Conservation (phyloP, 2,329 filamentous ascomycete genomes). For the Fusarium sublunatum region DNA sequence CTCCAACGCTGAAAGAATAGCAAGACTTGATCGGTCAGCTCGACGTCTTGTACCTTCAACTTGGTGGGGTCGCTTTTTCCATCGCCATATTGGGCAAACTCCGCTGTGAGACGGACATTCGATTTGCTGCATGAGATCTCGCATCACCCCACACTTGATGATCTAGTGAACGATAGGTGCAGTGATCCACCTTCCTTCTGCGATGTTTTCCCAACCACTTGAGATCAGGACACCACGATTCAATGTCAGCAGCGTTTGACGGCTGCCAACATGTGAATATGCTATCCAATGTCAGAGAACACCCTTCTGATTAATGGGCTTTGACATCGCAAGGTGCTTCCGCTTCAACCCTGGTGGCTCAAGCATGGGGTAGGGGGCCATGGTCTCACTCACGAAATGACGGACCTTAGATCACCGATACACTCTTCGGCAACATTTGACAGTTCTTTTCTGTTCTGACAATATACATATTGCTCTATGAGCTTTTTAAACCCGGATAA, state of each 20-base stretch:
- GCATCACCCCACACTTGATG: conserved; percentile 40
- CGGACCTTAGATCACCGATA: neutral
- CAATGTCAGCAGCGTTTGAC: neutral
- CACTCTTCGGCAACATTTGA: neutral
- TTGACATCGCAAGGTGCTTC: neutral
- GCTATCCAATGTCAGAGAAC: neutral
- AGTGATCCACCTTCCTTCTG: conserved; percentile 34
- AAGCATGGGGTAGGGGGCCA: neutral
- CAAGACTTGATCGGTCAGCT: conserved; percentile 27
- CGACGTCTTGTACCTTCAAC: conserved; percentile 9
- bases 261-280: neutral
- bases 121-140: conserved; percentile 41
- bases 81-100: conserved; percentile 26
- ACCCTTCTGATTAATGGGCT: neutral
- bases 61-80: conserved; percentile 21
- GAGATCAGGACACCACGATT: neutral
- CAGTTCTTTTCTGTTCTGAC: neutral
- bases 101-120: conserved; percentile 33
- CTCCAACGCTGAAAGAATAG: conserved; percentile 1
- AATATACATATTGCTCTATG: neutral
- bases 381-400: neutral
- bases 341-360: neutral
- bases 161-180: conserved; percentile 27
- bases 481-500: conserved; percentile 1
- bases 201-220: neutral